Evolutionary conservation across 768 basidiomycete genomes (phyloP).

Genomic region (Mycena crocata): DNA sequence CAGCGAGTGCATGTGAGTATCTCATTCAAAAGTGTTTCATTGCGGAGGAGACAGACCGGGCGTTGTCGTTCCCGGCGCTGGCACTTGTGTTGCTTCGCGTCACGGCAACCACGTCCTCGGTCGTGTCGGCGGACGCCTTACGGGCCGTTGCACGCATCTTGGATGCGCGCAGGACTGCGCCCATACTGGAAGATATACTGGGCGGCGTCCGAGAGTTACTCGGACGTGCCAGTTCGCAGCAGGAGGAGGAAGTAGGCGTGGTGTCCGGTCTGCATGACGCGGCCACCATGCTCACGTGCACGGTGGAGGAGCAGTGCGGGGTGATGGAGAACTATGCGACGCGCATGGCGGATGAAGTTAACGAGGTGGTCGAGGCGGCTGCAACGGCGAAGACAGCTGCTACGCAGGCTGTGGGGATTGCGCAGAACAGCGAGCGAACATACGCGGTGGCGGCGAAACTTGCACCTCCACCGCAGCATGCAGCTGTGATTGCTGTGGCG

Average conservation of each 20-base stretch:
- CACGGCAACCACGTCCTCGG: background rate
- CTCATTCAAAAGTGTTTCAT: background rate
- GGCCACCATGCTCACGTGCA: background rate
- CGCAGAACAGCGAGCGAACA: background rate
- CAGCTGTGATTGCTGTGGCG: background rate
- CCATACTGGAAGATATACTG: too few species aligned
- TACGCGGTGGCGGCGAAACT: background rate
- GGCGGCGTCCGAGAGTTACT: too few species aligned
- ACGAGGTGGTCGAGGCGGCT: background rate
- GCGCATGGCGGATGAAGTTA: background rate
- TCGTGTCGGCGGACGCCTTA: background rate
- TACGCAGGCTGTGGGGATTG: too few species aligned
- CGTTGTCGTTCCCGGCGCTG: background rate
- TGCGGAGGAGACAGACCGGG: background rate
- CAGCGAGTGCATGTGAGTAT: too few species aligned
- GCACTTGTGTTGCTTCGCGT: background rate
- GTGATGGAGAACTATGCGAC: background rate
- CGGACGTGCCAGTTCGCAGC: too few species aligned
- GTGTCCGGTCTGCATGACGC: background rate
- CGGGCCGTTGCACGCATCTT: too few species aligned
- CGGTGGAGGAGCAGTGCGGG: background rate
- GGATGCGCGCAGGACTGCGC: too few species aligned
- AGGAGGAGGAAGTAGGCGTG: background rate
- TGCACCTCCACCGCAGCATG: background rate
- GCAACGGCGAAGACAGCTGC: background rate